Evolutionary conservation across 208 protist genomes (phyloP).

Genomic region (Angomonas deanei): DNA sequence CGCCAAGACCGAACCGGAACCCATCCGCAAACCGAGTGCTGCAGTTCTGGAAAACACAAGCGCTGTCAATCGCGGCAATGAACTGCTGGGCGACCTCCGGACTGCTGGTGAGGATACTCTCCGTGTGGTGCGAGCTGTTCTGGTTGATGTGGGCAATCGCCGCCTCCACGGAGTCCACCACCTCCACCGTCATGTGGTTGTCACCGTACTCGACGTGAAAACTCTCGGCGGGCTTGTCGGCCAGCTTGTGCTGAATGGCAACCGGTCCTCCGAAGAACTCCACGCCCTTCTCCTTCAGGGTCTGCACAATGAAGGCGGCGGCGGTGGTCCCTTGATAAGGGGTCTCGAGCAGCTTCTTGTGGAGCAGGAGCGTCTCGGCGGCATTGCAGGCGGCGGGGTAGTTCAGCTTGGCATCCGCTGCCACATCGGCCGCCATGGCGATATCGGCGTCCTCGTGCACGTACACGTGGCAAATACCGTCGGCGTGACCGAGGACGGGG

Average conservation of each 20-base stretch:
- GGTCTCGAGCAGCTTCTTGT: conserved; percentile 27
- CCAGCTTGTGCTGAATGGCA: conserved; percentile 17
- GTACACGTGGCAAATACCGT: conserved; percentile 94
- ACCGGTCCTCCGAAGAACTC: conserved; percentile 38
- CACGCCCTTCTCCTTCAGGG: conserved; percentile 45
- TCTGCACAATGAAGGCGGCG: conserved; percentile 24
- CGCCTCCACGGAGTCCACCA: conserved; percentile 34
- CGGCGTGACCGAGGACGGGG: conserved; percentile 92
- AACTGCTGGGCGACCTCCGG: conserved; percentile 38
- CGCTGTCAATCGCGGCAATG: conserved; percentile 64
- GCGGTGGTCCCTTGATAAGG: conserved; percentile 7
- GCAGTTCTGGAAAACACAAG: conserved; percentile 91
- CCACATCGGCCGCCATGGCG: conserved; percentile 43
- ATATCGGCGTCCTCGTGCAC: conserved; percentile 77
- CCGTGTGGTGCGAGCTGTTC: conserved; percentile 86
- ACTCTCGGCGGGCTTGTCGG: conserved; percentile 11
- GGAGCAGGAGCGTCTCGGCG: conserved; percentile 89
- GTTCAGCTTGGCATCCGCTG: conserved; percentile 88
- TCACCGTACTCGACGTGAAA: conserved; percentile 67
- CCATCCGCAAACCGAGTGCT: conserved; percentile 91
- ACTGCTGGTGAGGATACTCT: conserved; percentile 80
- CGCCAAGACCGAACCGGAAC: conserved; percentile 87
- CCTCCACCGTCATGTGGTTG: conserved; percentile 39
- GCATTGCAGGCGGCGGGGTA: conserved; percentile 95
- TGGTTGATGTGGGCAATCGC: conserved; percentile 87